A percentile compares a stretch with the other conserved stretches of the same genome.
Evolutionary conservation across 148 eudicot genomes (phyloP).

Genomic region (Fagopyrum homotropicum): DNA sequence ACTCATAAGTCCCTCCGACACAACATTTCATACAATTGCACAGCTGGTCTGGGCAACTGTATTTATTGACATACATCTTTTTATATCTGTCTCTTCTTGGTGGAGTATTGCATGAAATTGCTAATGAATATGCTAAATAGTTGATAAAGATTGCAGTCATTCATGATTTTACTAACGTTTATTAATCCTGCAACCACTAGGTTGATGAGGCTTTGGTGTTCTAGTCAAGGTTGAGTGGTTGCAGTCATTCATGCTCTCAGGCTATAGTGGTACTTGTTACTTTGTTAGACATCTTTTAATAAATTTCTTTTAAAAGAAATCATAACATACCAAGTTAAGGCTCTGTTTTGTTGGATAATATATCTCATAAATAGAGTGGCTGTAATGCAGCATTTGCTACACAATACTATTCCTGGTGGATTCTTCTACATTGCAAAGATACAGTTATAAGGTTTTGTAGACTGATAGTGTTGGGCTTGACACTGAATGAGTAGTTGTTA

Average conservation of each 20-base stretch:
- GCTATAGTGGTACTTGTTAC: neutral
- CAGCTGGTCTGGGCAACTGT: neutral
- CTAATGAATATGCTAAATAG: neutral
- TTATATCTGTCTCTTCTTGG: neutral
- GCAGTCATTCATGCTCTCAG: neutral
- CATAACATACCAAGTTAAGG: conserved; percentile 4
- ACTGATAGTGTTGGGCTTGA: neutral
- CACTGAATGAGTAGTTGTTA: neutral
- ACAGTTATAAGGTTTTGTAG: neutral
- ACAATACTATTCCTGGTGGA: conserved; percentile 1
- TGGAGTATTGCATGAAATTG: conserved; percentile 5
- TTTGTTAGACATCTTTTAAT: neutral
- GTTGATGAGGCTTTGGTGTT: neutral
- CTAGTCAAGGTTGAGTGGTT: conserved; percentile 6
- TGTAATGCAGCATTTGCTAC: neutral
- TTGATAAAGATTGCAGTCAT: neutral
- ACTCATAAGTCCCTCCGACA: neutral
- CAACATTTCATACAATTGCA: neutral
- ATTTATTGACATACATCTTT: neutral
- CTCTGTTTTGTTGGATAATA: neutral
- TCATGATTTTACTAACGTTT: conserved; percentile 2
- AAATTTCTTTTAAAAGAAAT: neutral
- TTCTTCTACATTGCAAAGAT: neutral
- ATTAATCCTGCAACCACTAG: neutral
- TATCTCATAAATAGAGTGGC: neutral